Conservation (phyloP, 2,329 filamentous ascomycete species). For the Geoglossum cookeanum region DNA sequence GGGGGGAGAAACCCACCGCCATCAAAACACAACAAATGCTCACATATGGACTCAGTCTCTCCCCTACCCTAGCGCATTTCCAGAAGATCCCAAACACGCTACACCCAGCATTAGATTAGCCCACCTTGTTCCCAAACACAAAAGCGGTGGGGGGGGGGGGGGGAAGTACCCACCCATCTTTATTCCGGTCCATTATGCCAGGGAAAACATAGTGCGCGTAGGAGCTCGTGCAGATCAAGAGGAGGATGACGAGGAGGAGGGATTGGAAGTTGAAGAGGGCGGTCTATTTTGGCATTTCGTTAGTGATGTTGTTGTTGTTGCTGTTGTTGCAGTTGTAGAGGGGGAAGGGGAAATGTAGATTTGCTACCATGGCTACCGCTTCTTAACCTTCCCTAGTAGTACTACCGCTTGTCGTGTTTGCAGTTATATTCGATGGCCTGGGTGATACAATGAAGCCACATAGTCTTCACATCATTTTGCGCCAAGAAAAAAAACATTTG, state of each 20-base stretch:
- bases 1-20: constrained; percentile 58
- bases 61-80: constrained; percentile 86
- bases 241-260: constrained; percentile 78
- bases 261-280: constrained; percentile 99
- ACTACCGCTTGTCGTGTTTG: too few species aligned
- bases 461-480: neutral
- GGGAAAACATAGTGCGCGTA: constrained; percentile 87
- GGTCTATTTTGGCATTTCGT: constrained; percentile 35
- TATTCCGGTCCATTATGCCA: constrained; percentile 77
- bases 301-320: neutral
- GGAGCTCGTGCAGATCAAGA: constrained; percentile 88
- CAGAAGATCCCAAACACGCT: constrained; percentile 77
- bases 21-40: constrained; percentile 85
- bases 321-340: neutral
- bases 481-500: neutral
- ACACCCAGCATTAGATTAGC: constrained; percentile 3
- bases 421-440: neutral
- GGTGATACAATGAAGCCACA: neutral
- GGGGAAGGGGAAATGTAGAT: neutral
- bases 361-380: neutral
- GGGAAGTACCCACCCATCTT: constrained; percentile 49
- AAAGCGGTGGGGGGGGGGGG: neutral
- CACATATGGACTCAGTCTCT: constrained; percentile 86
- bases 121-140: neutral
- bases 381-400: too few species aligned